A percentile compares a stretch with the other conserved stretches of the same genome.
Conservation (phyloP, 1,284 basidiomycete species). For the Ceratobasidium theobromae region DNA sequence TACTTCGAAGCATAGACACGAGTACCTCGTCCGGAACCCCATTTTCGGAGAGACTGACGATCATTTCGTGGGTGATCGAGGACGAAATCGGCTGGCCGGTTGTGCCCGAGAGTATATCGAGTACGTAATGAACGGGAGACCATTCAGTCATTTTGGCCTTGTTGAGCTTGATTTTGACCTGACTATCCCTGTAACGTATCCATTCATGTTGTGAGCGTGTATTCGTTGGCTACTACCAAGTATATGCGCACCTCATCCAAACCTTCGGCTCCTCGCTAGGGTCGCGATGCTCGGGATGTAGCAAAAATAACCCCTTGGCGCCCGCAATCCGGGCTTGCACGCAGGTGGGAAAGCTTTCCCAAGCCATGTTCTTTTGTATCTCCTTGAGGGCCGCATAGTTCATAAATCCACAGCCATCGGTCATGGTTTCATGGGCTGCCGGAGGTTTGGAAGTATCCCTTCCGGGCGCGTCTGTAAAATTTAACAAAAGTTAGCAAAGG, state of each 20-base stretch:
- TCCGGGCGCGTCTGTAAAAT: too few relatives aligned
- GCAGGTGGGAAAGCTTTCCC: slow-evolving; percentile 12
- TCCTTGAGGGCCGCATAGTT: slow-evolving; percentile 27
- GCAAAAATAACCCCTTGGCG: slow-evolving; percentile 33
- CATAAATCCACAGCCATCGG: slow-evolving; percentile 33
- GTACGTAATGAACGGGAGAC: slow-evolving; percentile 9
- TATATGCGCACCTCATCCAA: slow-evolving; percentile 29
- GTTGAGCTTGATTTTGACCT: slow-evolving; percentile 31
- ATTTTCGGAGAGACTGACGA: slow-evolving; percentile 30
- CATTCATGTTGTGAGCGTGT: too few relatives aligned
- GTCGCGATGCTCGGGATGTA: slow-evolving; percentile 17
- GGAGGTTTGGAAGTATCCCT: too few relatives aligned
- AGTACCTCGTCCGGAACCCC: slow-evolving; percentile 30
- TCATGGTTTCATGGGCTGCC: slow-evolving; percentile 29
- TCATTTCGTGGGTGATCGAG: slow-evolving; percentile 22
- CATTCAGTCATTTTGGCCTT: not conserved
- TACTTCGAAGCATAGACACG: slow-evolving; percentile 10
- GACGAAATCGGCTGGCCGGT: not conserved
- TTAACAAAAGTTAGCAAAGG: too few relatives aligned
- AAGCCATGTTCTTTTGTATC: slow-evolving; percentile 22
- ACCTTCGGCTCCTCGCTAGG: slow-evolving; percentile 13
- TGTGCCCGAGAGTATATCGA: slow-evolving; percentile 2
- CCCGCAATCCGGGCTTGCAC: slow-evolving; percentile 34
- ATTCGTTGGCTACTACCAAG: not conserved
- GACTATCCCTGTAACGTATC: not conserved